A percentile compares a stretch with the other conserved stretches of the same genome.
Conservation (phyloP, 192 early-diverging fungal species). For the Coemansia sp. region DNA sequence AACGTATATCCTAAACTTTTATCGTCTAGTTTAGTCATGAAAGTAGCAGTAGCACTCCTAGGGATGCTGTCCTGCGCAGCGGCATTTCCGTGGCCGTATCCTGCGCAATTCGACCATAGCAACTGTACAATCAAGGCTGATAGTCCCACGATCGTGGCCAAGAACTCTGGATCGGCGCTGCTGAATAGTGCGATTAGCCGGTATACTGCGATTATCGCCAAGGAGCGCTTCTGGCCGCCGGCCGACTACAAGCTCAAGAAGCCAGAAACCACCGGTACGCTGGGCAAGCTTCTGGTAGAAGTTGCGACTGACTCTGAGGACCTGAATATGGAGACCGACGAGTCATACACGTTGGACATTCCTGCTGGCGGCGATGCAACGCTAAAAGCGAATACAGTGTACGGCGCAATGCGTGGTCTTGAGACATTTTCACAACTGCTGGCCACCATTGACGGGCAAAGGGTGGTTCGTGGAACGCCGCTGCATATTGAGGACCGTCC, state of each 20-base stretch:
- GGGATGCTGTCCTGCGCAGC: constrained; percentile 22
- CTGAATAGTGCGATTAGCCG: constrained; percentile 53
- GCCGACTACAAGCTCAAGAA: constrained; percentile 38
- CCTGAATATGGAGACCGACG: constrained; percentile 60
- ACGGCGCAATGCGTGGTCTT: constrained; percentile 69
- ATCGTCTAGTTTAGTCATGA: constrained; percentile 8
- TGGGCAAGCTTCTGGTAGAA: constrained; percentile 48
- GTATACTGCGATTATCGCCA: constrained; percentile 48
- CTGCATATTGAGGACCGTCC: constrained; percentile 64
- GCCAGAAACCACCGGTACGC: constrained; percentile 2
- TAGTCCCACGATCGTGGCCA: constrained; percentile 27
- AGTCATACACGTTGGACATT: constrained; percentile 69
- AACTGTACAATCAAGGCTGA: constrained; percentile 46
- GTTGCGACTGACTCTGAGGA: constrained; percentile 49
- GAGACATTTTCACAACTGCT: constrained; percentile 72
- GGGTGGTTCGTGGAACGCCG: constrained; percentile 54
- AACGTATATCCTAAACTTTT: not conserved
- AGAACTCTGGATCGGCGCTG: constrained; percentile 49
- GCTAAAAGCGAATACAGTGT: constrained; percentile 58
- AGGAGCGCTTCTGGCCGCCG: constrained; percentile 53
- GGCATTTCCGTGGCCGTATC: constrained; percentile 50
- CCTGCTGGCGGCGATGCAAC: constrained; percentile 53
- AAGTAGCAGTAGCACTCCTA: constrained; percentile 15
- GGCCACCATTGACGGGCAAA: constrained; percentile 41
- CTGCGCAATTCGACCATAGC: constrained; percentile 19